Conservation (phyloP, 2,329 filamentous ascomycete genomes). For the Calonectria crousiana region DNA sequence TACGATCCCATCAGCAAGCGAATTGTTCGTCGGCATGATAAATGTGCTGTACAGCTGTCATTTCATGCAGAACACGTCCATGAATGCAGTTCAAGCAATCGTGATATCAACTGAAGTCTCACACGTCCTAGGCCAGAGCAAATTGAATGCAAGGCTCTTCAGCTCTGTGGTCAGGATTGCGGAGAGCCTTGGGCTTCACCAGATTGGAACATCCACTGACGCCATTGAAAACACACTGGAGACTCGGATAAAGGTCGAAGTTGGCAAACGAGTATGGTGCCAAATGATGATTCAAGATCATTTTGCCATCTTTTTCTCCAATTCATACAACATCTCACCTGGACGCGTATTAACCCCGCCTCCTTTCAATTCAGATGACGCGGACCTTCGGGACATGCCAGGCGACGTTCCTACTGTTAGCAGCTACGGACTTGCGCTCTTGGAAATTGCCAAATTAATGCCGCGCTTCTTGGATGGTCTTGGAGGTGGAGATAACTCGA, state of each 20-base stretch:
- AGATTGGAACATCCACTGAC: not conserved
- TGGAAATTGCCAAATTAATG: slow-evolving; percentile 5
- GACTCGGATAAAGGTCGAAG: not conserved
- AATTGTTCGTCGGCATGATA: not conserved
- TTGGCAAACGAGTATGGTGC: slow-evolving; percentile 5
- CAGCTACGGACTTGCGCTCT: not conserved
- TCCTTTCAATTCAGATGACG: slow-evolving; percentile 1
- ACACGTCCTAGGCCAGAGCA: not conserved
- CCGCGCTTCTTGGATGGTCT: not conserved
- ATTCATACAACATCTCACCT: slow-evolving; percentile 10
- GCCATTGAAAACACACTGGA: not conserved
- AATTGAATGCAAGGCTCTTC: slow-evolving; percentile 8
- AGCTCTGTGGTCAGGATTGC: not conserved
- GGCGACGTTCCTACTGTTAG: slow-evolving; percentile 4
- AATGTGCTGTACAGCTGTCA: not conserved
- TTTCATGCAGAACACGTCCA: not conserved
- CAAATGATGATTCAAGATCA: slow-evolving; percentile 19
- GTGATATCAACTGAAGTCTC: slow-evolving; percentile 14
- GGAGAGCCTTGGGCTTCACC: slow-evolving; percentile 4
- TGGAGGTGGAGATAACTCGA: not conserved
- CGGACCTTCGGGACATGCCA: not conserved
- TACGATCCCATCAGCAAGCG: not conserved
- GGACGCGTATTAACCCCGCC: not conserved
- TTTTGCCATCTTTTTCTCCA: slow-evolving; percentile 12
- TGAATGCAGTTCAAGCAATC: slow-evolving; percentile 10